A percentile compares a stretch with the other conserved stretches of the same genome.
phyloP scores from a whole-genome alignment of 352 stramenopile genomes.

The Globisporangium iwayamae region DNA sequence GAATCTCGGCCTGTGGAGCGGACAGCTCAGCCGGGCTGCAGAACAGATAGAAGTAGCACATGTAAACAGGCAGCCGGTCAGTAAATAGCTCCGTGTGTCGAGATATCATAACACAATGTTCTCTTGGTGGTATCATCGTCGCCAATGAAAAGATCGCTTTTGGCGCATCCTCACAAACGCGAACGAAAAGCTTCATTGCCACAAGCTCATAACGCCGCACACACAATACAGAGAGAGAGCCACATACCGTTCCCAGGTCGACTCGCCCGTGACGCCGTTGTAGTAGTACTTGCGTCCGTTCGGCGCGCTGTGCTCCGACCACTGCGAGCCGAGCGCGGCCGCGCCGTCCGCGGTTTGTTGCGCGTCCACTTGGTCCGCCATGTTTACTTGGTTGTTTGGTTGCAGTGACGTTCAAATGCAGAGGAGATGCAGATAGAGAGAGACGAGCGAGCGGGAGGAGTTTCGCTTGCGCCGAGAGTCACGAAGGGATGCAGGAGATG shows the following conservation, averaged over 20 bases:
- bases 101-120: not conserved
- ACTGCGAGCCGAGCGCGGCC: conserved; percentile 45
- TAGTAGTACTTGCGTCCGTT: conserved; percentile 93
- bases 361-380: conserved; percentile 71
- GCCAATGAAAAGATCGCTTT: conserved; percentile 2
- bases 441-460: not conserved
- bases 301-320: conserved; percentile 89
- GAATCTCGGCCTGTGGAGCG: conserved; percentile 31
- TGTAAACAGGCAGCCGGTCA: not conserved
- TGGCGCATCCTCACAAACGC: not conserved
- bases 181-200: not conserved
- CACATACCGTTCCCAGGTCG: conserved; percentile 84
- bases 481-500: not conserved
- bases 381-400: conserved; percentile 19
- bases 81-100: not conserved
- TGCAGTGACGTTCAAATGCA: conserved; percentile 15
- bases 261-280: conserved; percentile 88
- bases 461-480: not conserved
- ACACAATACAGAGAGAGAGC: not conserved
- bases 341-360: conserved; percentile 30
- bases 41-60: not conserved
- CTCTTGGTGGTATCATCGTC: not conserved
- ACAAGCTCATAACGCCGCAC: not conserved
- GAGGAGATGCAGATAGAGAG: conserved; percentile 5
- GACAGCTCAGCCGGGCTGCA: conserved; percentile 53